Conservation (phyloP, 495 filamentous ascomycete species). For the Podospora pseudopauciseta region DNA sequence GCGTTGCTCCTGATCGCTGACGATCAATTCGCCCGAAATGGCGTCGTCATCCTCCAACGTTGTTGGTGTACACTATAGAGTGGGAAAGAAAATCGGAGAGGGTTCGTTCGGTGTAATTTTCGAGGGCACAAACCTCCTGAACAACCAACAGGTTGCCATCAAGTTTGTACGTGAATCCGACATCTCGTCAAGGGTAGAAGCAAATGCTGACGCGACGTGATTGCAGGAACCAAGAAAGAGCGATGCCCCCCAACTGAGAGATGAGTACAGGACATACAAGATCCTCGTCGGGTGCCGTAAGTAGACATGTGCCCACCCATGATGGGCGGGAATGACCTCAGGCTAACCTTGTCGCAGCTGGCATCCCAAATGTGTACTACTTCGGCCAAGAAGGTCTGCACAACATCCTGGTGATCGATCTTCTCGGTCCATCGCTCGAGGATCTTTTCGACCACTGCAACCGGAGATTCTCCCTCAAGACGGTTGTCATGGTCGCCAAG, state of each 20-base stretch:
- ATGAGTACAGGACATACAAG: constrained; percentile 99
- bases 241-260: constrained; percentile 94
- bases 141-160: constrained; percentile 99
- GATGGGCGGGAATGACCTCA: background rate
- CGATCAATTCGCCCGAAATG: constrained; percentile 49
- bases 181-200: background rate
- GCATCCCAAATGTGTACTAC: constrained; percentile 99
- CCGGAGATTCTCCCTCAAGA: constrained; percentile 92
- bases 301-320: constrained; percentile 38
- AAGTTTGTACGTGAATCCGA: constrained; percentile 77
- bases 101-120: constrained; percentile 99
- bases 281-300: constrained; percentile 98
- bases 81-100: constrained; percentile 99
- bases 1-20: background rate
- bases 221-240: constrained; percentile 93
- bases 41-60: constrained; percentile 96
- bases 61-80: constrained; percentile 97
- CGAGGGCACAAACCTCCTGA: constrained; percentile 96
- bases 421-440: constrained; percentile 92
- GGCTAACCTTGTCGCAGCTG: constrained; percentile 56
- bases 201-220: background rate
- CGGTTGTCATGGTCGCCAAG: constrained; percentile 98
- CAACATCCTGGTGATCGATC: constrained; percentile 98
- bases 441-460: constrained; percentile 98
- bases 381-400: constrained; percentile 98